phyloP scores from a whole-genome alignment of 2,329 filamentous ascomycete genomes.

The Trichoderma simmonsii region DNA sequence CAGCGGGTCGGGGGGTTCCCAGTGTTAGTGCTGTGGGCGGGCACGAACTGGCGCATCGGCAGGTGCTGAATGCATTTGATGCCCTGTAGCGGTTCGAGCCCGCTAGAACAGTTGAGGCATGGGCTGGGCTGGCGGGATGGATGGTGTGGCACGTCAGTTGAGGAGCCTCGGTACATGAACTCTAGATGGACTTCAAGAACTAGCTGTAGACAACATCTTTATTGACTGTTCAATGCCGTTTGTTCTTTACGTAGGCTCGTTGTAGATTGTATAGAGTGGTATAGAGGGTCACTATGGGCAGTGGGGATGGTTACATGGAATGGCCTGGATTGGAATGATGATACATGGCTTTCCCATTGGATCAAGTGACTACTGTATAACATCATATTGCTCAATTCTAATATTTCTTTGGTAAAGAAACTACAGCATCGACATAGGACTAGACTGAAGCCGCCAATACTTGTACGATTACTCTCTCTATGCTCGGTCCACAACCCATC shows the following conservation, averaged over 20 bases:
- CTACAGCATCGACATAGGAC: background rate
- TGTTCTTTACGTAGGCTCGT: background rate
- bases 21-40: conserved; percentile 2
- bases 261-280: background rate
- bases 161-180: background rate
- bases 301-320: background rate
- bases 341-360: too few species aligned
- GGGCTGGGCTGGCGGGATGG: background rate
- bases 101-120: background rate
- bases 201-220: too few species aligned
- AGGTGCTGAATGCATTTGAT: background rate
- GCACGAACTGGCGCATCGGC: conserved; percentile 5
- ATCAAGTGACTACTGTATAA: background rate
- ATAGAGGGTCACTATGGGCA: rapidly evolving
- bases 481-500: background rate
- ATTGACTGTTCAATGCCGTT: background rate
- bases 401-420: background rate
- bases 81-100: background rate
- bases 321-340: background rate
- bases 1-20: conserved; percentile 4
- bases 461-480: background rate
- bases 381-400: too few species aligned
- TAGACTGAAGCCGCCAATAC: background rate
- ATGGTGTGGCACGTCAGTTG: background rate
- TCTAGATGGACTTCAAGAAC: background rate